These are phyloP conservation scores for Physcomitrellopsis africana DNA, from an alignment of 225 moss, liverwort and hornwort genomes.

Conservation along the genomic window DNA sequence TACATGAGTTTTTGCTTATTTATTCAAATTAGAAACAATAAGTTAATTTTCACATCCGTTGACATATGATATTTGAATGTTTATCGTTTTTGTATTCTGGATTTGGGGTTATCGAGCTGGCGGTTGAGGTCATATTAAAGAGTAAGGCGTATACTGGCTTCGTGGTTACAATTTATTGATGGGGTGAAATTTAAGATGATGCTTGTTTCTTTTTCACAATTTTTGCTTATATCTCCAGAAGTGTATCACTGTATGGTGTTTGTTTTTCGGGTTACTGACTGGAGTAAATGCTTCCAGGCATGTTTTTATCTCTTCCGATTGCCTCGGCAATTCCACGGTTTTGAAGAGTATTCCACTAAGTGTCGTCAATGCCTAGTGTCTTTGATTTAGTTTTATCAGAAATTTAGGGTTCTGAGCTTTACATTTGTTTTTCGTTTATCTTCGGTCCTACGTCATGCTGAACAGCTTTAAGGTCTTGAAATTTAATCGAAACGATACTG, in stretches of 20 bases:
- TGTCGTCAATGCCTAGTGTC: background rate
- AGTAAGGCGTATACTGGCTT: background rate
- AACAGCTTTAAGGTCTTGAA: too few relatives aligned
- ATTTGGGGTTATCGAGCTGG: conserved; percentile 1
- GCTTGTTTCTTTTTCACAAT: conserved; percentile 13
- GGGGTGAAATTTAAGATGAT: background rate
- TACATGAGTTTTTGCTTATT: background rate
- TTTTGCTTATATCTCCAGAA: conserved; percentile 14
- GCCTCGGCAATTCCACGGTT: background rate
- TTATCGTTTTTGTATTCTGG: background rate
- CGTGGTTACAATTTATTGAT: background rate
- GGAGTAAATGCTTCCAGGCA: conserved; percentile 23
- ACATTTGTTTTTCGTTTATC: background rate
- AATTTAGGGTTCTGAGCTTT: conserved; percentile 10
- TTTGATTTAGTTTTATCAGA: background rate
- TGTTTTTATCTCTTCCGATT: conserved; percentile 11
- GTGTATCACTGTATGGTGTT: conserved; percentile 24
- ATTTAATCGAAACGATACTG: background rate
- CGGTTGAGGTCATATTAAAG: conserved; percentile 12
- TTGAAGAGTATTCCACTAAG: background rate
- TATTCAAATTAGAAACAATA: too few relatives aligned
- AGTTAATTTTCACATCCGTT: too few relatives aligned
- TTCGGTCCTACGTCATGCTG: background rate
- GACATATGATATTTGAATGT: too few relatives aligned
- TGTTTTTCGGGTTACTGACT: conserved; percentile 21